These are phyloP conservation scores for Emergomyces pasteurianus DNA, from an alignment of 2,329 filamentous ascomycete genomes.

Conservation along the genomic window DNA sequence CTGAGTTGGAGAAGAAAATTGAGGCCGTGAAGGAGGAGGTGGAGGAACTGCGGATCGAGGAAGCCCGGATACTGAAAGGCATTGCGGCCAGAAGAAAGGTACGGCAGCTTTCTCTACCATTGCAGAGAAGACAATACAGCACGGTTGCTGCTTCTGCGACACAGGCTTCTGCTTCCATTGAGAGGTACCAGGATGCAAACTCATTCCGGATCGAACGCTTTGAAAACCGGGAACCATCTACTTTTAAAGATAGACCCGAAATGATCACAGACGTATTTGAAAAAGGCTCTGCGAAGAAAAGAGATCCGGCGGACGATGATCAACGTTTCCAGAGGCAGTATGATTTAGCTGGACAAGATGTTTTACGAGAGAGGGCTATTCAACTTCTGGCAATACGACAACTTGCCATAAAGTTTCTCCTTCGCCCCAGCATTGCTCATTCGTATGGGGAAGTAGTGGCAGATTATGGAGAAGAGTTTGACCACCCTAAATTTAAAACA, in stretches of 20 bases:
- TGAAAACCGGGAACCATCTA: conserved; percentile 7
- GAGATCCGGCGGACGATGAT: background rate
- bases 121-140: conserved; percentile 18
- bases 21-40: conserved; percentile 32
- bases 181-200: background rate
- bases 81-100: conserved; percentile 17
- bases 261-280: conserved; percentile 6
- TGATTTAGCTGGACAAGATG: conserved; percentile 10
- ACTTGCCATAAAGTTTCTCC: conserved; percentile 27
- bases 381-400: conserved; percentile 28
- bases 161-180: conserved; percentile 1
- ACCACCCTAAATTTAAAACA: conserved; percentile 20
- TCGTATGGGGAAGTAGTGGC: conserved; percentile 24
- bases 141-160: conserved; percentile 12
- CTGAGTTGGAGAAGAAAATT: conserved; percentile 32
- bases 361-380: conserved; percentile 25
- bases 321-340: background rate
- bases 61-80: conserved; percentile 23
- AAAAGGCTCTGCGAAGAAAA: background rate
- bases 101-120: conserved; percentile 11
- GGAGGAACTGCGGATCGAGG: conserved; percentile 27
- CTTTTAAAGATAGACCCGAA: background rate
- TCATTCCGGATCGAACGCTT: background rate
- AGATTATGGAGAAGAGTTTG: conserved; percentile 20
- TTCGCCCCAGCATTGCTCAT: conserved; percentile 29